A percentile compares a stretch with the other conserved stretches of the same genome.
phyloP scores from a whole-genome alignment of 2,329 filamentous ascomycete genomes.

The Fusarium cicatricum region DNA sequence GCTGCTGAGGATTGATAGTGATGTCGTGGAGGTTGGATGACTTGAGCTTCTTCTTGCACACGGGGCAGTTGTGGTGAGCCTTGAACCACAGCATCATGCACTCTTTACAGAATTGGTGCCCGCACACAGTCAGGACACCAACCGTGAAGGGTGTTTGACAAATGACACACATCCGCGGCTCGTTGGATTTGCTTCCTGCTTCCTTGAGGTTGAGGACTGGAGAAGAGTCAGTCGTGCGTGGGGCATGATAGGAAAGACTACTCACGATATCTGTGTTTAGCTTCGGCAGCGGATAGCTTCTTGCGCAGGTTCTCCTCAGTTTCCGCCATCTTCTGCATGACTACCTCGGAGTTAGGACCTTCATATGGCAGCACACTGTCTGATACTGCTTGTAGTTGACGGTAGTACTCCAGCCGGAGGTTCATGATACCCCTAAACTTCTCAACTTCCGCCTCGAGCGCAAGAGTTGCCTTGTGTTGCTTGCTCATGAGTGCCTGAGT shows the following conservation, averaged over 20 bases:
- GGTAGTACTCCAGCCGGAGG: conserved; percentile 85
- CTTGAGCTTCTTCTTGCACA: conserved; percentile 78
- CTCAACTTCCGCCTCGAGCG: conserved; percentile 75
- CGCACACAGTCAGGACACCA: conserved; percentile 87
- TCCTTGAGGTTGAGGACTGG: conserved; percentile 62
- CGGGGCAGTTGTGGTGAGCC: conserved; percentile 78
- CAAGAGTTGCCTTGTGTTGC: conserved; percentile 58
- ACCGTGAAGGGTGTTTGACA: conserved; percentile 79
- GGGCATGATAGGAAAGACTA: conserved; percentile 9
- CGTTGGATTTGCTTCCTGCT: conserved; percentile 68
- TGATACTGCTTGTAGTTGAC: conserved; percentile 88
- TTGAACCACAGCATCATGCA: conserved; percentile 84
- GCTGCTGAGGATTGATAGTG: conserved; percentile 77
- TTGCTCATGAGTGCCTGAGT: conserved; percentile 63
- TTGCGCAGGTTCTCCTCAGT: conserved; percentile 55
- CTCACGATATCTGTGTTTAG: conserved; percentile 78
- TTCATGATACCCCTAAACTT: conserved; percentile 84
- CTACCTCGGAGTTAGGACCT: conserved; percentile 63
- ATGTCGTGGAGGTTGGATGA: conserved; percentile 82
- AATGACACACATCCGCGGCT: conserved; percentile 81
- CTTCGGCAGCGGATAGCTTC: conserved; percentile 68
- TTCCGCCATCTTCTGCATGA: conserved; percentile 47
- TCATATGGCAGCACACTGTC: conserved; percentile 84
- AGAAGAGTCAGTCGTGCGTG: conserved; percentile 11
- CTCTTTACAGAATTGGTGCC: conserved; percentile 90